A percentile compares a stretch with the other conserved stretches of the same genome.
phyloP scores from a whole-genome alignment of 1,284 basidiomycete genomes.

The Stygiomarasmius scandens region DNA sequence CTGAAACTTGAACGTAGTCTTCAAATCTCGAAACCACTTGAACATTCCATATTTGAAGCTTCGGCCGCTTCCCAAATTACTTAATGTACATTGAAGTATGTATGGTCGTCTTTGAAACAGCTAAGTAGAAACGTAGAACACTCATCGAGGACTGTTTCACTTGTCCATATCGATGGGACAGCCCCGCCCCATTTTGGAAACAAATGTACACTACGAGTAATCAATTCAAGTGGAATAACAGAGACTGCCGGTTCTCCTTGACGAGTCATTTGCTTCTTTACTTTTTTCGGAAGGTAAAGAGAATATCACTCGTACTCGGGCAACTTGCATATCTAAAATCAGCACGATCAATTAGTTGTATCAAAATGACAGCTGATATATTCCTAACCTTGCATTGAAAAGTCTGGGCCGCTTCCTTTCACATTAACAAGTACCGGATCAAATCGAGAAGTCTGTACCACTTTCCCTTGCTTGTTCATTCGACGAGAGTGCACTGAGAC shows the following conservation, averaged over 20 bases:
- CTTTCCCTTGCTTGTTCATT: too few relatives aligned
- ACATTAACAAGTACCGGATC: neutral
- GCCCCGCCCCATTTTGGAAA: constrained; percentile 17
- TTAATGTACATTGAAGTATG: constrained; percentile 10
- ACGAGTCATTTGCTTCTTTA: neutral
- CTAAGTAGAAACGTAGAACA: constrained; percentile 23
- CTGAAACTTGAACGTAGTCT: too few relatives aligned
- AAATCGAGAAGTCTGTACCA: constrained; percentile 1
- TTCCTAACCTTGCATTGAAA: too few relatives aligned
- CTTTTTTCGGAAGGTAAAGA: constrained; percentile 4
- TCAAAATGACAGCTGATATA: neutral
- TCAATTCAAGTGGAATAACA: constrained; percentile 19
- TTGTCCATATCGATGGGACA: constrained; percentile 24
- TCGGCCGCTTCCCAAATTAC: too few relatives aligned
- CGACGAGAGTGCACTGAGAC: neutral
- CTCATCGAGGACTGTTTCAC: constrained; percentile 25
- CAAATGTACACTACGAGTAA: constrained; percentile 24
- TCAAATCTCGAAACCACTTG: too few relatives aligned
- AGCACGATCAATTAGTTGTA: neutral
- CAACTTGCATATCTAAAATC: constrained; percentile 7
- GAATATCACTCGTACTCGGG: constrained; percentile 10
- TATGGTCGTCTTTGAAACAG: constrained; percentile 3
- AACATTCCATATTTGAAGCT: too few relatives aligned
- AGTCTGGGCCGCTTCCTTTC: neutral
- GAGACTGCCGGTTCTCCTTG: constrained; percentile 9